These are phyloP conservation scores for Cadophora sp. DNA, from an alignment of 2,329 filamentous ascomycete genomes.

Conservation along the genomic window DNA sequence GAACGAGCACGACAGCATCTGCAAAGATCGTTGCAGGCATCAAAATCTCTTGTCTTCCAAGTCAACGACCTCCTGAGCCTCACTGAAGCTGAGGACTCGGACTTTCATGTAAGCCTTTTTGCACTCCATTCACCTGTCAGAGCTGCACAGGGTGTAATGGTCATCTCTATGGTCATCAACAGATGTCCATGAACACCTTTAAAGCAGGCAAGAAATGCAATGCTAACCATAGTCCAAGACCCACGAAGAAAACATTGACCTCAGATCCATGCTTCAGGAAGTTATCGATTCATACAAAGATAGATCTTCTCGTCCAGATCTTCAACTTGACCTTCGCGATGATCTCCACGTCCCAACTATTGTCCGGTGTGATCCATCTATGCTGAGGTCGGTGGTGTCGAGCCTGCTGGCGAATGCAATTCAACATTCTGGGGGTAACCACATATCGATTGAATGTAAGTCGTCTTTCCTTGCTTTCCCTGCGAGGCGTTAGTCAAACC, in stretches of 20 bases:
- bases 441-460: conserved; percentile 28
- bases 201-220: background rate
- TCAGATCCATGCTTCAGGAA: conserved; percentile 29
- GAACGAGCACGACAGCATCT: conserved; percentile 85
- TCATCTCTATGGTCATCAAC: no score
- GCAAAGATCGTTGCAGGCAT: conserved; percentile 83
- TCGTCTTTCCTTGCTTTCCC: background rate
- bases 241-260: conserved; percentile 33
- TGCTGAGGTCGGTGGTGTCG: conserved; percentile 34
- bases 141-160: background rate
- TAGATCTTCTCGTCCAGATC: conserved; percentile 16
- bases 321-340: conserved; percentile 28
- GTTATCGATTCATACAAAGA: conserved; percentile 29
- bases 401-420: conserved; percentile 38
- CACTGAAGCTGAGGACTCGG: conserved; percentile 77
- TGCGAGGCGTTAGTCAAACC: background rate
- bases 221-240: conserved; percentile 10
- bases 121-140: background rate
- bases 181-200: background rate
- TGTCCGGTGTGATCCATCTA: conserved; percentile 33
- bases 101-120: conserved; percentile 22
- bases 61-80: conserved; percentile 89
- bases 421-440: conserved; percentile 30
- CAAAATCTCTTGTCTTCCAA: conserved; percentile 88
- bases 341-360: conserved; percentile 27